Base-by-base conservation (phyloP, 2,329 filamentous ascomycete genomes). In the Penicillium glabrum region DNA sequence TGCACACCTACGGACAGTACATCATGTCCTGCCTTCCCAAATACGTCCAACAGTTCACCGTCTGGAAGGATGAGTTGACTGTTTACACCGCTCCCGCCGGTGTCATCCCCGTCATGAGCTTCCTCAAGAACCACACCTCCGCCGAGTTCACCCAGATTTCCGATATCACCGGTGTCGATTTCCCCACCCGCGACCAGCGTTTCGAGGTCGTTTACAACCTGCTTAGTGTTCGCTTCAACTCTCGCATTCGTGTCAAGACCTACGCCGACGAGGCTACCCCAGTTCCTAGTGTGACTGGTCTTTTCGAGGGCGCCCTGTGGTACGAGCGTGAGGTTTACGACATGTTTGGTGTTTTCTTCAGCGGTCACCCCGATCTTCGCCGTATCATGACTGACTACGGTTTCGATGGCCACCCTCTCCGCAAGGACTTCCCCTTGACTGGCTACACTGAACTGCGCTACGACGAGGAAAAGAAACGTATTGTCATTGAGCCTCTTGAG, bases 371-470 rank as follows among this genome's bases (percentile, higher is more conserved):
- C 39, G 96, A 99, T 80, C 82, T 99, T 68, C 87, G 95, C 75
- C 87, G 95, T 67, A 98, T 99, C 80, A 96, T 99, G 93, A 99
- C 95, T 64, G 95, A 99, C 76, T 99, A 99, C 76, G 95, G 95
- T 52, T 99, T 99, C 72, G 96, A 99, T 76, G 95, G 95, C 52
- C 95, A 99, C 80, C 95, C 95, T 43, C 80, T 99, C 73, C 86
- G 96, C 72, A 99, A 99, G 82, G 95, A 99, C 75, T 99, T 99
- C 81, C 95, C 95, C 23, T 80, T 99, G 75, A 97, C 95, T 2
- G 95, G 95, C 47, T 99, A 99, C 82, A 99, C 95, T 33, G 96
- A 99, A 81, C 89, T 99, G 66, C 86, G 95, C 72, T 99, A 96
- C 73, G 95, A 99, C 67, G 95, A 99, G 80, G 96, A 99, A 84